These are phyloP conservation scores for Lithocarpus polystachyus DNA, from an alignment of 306 rosid species.

Conservation along the genomic window DNA sequence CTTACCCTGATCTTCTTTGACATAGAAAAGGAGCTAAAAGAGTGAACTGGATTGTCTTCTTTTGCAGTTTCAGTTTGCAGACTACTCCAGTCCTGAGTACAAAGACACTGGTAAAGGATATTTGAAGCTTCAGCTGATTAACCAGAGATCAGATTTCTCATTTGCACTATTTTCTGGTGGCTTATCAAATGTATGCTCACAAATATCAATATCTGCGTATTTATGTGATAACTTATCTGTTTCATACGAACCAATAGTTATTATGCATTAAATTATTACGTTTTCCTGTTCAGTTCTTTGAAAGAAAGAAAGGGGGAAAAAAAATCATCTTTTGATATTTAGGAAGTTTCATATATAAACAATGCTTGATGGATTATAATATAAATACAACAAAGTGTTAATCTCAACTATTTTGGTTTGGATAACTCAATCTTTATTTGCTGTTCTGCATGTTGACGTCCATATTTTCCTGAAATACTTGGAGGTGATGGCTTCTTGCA, in stretches of 20 bases:
- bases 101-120: slow-evolving; percentile 62
- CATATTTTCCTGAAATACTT: neutral
- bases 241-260: neutral
- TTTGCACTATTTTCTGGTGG: slow-evolving; percentile 86
- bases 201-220: neutral
- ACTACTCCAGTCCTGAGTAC: slow-evolving; percentile 61
- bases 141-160: slow-evolving; percentile 91
- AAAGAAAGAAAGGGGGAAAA: neutral
- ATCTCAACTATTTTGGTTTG: neutral
- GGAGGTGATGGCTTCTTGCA: neutral
- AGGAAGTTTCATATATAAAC: neutral
- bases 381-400: neutral
- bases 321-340: neutral
- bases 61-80: slow-evolving; percentile 86
- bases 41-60: neutral
- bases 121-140: slow-evolving; percentile 79
- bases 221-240: neutral
- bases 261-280: neutral
- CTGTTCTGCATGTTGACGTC: neutral
- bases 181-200: slow-evolving; percentile 49
- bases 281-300: neutral
- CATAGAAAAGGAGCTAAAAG: neutral
- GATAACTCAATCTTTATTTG: neutral
- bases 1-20: neutral
- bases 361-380: neutral